phyloP scores from a whole-genome alignment of 148 eudicot species.

The Agrostemma githago region DNA sequence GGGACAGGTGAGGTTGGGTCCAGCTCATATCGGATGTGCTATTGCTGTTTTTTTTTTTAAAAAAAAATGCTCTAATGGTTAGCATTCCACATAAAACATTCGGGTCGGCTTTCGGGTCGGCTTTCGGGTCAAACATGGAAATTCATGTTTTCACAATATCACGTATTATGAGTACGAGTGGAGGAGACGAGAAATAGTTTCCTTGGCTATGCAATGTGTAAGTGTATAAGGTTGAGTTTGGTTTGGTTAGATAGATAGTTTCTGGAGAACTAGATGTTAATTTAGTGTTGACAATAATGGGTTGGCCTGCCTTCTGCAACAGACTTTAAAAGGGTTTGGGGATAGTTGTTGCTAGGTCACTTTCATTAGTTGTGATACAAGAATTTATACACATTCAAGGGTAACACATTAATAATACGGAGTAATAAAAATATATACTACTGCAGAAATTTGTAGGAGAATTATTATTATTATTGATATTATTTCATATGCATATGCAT shows the following conservation, averaged over 20 bases:
- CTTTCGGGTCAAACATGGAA: too few relatives aligned
- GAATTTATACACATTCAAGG: constrained; percentile 11
- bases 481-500: background rate
- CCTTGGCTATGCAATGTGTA: background rate
- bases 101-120: too few relatives aligned
- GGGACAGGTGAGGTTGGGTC: too few relatives aligned
- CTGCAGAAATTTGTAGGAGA: too few relatives aligned
- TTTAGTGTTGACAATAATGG: constrained; percentile 1
- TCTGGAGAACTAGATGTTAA: constrained; percentile 29
- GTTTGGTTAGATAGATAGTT: constrained; percentile 30
- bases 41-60: too few relatives aligned
- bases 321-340: constrained; percentile 25
- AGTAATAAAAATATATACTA: too few relatives aligned
- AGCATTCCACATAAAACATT: too few relatives aligned
- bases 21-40: too few relatives aligned
- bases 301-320: constrained; percentile 12
- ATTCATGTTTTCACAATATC: background rate
- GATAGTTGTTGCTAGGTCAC: constrained; percentile 36
- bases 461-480: too few relatives aligned
- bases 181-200: background rate
- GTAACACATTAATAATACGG: background rate
- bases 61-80: too few relatives aligned
- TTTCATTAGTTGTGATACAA: constrained; percentile 35
- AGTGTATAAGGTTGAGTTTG: background rate
- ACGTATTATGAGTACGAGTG: background rate